These are phyloP conservation scores for Bipolaris bicolor DNA, from an alignment of 2,329 filamentous ascomycete species.

Conservation along the genomic window DNA sequence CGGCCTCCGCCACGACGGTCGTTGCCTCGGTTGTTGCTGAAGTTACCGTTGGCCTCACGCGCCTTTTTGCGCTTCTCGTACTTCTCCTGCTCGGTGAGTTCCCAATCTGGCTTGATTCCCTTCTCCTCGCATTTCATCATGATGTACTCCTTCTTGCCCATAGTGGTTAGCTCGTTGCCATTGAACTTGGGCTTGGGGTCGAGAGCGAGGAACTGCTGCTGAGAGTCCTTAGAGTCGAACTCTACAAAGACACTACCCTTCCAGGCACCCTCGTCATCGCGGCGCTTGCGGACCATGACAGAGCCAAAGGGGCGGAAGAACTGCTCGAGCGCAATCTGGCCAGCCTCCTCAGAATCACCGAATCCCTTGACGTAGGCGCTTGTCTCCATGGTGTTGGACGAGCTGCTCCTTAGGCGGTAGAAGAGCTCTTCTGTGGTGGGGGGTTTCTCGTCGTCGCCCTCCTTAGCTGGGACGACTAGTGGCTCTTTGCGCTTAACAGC, in stretches of 20 bases:
- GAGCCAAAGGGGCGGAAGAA: slow-evolving; percentile 85
- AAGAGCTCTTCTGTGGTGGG: slow-evolving; percentile 51
- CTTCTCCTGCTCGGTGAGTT: slow-evolving; percentile 41
- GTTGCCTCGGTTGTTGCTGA: slow-evolving; percentile 36
- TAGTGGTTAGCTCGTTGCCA: slow-evolving; percentile 77
- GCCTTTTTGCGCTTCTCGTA: slow-evolving; percentile 16
- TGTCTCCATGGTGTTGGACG: slow-evolving; percentile 70
- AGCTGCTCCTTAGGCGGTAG: slow-evolving; percentile 58
- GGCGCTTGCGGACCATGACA: slow-evolving; percentile 84
- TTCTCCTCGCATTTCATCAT: slow-evolving; percentile 56
- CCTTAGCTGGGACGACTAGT: slow-evolving; percentile 47
- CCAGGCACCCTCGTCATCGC: slow-evolving; percentile 72
- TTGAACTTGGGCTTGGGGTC: slow-evolving; percentile 86
- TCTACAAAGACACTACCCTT: slow-evolving; percentile 98
- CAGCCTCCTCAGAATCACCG: slow-evolving; percentile 78
- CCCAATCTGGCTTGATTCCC: slow-evolving; percentile 52
- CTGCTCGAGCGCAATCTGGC: slow-evolving; percentile 91
- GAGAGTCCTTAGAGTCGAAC: slow-evolving; percentile 78
- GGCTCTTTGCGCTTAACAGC: slow-evolving; percentile 73
- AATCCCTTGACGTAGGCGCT: slow-evolving; percentile 96
- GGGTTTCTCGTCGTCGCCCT: slow-evolving; percentile 39
- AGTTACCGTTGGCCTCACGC: slow-evolving; percentile 36
- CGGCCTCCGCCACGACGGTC: slow-evolving; percentile 38
- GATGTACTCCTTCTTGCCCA: slow-evolving; percentile 87
- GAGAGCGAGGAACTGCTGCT: slow-evolving; percentile 78